These are phyloP conservation scores for Rhodotorula babjevae DNA, from an alignment of 768 basidiomycete species.

Conservation along the genomic window DNA sequence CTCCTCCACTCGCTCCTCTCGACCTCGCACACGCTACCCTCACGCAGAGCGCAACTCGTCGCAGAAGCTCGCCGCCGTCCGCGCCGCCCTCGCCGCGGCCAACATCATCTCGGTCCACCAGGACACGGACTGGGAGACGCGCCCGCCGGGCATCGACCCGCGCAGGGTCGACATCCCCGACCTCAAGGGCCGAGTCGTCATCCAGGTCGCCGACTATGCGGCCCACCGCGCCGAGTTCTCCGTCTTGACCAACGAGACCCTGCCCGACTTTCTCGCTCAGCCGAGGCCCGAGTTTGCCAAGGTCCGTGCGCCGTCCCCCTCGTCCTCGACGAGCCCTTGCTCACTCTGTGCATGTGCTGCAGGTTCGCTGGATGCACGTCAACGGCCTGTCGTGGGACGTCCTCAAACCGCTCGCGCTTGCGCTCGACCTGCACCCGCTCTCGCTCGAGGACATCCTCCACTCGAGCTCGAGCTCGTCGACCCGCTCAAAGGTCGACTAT, in stretches of 20 bases:
- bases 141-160: conserved; percentile 23
- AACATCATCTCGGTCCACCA: conserved; percentile 10
- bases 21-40: too few species aligned
- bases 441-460: conserved; percentile 67
- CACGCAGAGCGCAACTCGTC: conserved; percentile 4
- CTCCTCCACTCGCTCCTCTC: too few species aligned
- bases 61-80: not conserved
- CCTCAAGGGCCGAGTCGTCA: conserved; percentile 1
- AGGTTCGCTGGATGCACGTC: conserved; percentile 70
- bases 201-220: conserved; percentile 22
- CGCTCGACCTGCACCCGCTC: conserved; percentile 66
- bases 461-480: conserved; percentile 59
- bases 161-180: conserved; percentile 13
- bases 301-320: conserved; percentile 55
- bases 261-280: conserved; percentile 4
- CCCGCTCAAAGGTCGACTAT: conserved; percentile 57
- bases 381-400: conserved; percentile 68
- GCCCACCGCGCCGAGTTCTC: conserved; percentile 5
- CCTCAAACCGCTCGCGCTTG: conserved; percentile 62
- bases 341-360: conserved; percentile 57
- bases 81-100: conserved; percentile 10
- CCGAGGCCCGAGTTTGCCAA: conserved; percentile 16
- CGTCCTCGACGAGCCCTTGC: too few species aligned
- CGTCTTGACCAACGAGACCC: conserved; percentile 17
- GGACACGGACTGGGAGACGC: conserved; percentile 6